Evolutionary conservation across 139 green algal genomes (phyloP).

Genomic region (Mesotaenium endlicherianum): DNA sequence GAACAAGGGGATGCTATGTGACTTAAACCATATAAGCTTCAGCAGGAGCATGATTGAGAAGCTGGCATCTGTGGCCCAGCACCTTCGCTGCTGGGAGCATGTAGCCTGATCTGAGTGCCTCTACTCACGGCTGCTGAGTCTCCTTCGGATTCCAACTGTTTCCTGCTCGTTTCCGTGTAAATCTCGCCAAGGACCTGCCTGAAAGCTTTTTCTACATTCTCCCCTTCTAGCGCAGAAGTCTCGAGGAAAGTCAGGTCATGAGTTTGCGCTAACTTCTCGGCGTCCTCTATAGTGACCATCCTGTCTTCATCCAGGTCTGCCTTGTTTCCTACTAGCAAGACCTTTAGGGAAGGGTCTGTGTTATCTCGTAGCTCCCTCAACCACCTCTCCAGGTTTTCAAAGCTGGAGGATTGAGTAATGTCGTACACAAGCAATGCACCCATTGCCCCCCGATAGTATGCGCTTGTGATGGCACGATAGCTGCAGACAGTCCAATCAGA

Average conservation of each 20-base stretch:
- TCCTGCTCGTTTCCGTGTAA: background rate
- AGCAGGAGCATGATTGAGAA: no score
- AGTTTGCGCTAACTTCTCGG: background rate
- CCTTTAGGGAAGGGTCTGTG: background rate
- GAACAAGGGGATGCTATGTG: no score
- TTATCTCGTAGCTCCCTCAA: background rate
- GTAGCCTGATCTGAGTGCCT: no score
- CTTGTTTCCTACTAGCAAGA: background rate
- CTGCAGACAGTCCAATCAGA: background rate
- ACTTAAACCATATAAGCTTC: no score
- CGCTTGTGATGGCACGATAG: background rate
- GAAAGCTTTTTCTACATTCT: slow-evolving; percentile 2
- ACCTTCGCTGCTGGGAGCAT: no score
- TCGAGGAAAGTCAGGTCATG: background rate
- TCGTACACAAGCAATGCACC: background rate
- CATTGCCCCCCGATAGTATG: background rate
- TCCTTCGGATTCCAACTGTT: background rate
- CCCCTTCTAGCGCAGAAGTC: background rate
- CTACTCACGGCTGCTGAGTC: no score
- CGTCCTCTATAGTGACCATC: background rate
- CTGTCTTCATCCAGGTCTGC: background rate
- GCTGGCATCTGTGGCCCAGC: no score
- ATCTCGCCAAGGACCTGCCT: background rate
- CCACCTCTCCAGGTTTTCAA: background rate
- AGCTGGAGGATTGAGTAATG: background rate